phyloP scores from a whole-genome alignment of 2,329 filamentous ascomycete species.

The Xylogone sp. region DNA sequence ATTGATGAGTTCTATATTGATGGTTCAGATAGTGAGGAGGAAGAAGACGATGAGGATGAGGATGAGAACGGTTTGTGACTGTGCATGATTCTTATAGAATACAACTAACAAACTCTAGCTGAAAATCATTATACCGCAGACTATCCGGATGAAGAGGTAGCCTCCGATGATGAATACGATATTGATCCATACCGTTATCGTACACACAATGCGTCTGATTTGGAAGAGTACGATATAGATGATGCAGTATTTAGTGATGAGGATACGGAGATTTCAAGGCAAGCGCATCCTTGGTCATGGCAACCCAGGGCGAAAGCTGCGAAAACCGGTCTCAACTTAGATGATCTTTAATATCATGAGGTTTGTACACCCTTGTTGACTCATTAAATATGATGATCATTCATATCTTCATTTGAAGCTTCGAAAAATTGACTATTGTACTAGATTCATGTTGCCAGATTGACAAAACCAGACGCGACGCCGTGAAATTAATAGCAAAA shows the following conservation, averaged over 20 bases:
- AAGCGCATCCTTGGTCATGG: constrained; percentile 24
- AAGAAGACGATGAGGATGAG: constrained; percentile 60
- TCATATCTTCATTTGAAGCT: background rate
- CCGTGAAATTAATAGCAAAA: background rate
- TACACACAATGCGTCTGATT: constrained; percentile 30
- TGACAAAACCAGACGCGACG: background rate
- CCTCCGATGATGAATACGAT: constrained; percentile 64
- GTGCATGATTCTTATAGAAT: background rate
- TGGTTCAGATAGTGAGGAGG: constrained; percentile 57
- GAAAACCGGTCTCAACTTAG: constrained; percentile 2
- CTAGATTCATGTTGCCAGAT: background rate
- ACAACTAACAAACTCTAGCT: constrained; percentile 39
- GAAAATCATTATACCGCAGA: constrained; percentile 78
- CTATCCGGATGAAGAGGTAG: constrained; percentile 77
- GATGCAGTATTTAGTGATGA: constrained; percentile 22
- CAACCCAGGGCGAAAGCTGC: constrained; percentile 9
- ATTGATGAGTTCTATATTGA: constrained; percentile 57
- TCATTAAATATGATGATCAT: background rate
- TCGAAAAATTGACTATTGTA: background rate
- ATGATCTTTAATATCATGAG: constrained; percentile 2
- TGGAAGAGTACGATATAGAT: constrained; percentile 25
- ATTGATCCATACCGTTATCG: constrained; percentile 52
- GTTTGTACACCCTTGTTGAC: background rate
- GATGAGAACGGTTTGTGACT: constrained; percentile 56
- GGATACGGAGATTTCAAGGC: constrained; percentile 17